Conservation (phyloP, 208 protist genomes). For the Strigomonas galati region DNA sequence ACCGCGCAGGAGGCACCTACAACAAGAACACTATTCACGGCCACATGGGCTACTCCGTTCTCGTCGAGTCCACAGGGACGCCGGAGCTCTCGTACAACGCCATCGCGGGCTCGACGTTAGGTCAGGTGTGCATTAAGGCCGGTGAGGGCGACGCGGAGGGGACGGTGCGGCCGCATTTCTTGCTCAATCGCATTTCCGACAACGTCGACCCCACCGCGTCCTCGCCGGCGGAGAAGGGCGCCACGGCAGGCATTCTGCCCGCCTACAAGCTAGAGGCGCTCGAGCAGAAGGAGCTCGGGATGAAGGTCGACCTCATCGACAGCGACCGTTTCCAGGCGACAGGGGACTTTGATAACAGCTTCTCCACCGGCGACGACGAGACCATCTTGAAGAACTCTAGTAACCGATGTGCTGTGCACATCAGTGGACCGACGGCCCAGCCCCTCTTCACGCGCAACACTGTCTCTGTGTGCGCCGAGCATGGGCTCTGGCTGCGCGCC, state of each 20-base stretch:
- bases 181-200: constrained; percentile 37
- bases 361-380: background rate
- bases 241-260: constrained; percentile 13
- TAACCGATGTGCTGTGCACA: constrained; percentile 23
- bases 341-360: constrained; percentile 12
- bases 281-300: constrained; percentile 25
- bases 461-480: constrained; percentile 23
- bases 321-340: background rate
- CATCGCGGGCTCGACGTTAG: constrained; percentile 23
- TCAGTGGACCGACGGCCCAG: constrained; percentile 18
- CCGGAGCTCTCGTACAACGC: constrained; percentile 34
- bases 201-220: constrained; percentile 3
- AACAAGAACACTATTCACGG: constrained; percentile 35
- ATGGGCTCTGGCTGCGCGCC: constrained; percentile 25
- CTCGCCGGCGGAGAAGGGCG: constrained; percentile 2
- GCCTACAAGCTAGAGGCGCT: constrained; percentile 34
- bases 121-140: constrained; percentile 24
- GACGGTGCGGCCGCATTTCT: constrained; percentile 19
- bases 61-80: constrained; percentile 26
- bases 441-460: constrained; percentile 35
- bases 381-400: background rate
- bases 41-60: constrained; percentile 30
- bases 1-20: constrained; percentile 30
- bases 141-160: constrained; percentile 17
- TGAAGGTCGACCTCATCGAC: constrained; percentile 23